Conservation (phyloP, 148 eudicot species). For the Rhododendron simsii region DNA sequence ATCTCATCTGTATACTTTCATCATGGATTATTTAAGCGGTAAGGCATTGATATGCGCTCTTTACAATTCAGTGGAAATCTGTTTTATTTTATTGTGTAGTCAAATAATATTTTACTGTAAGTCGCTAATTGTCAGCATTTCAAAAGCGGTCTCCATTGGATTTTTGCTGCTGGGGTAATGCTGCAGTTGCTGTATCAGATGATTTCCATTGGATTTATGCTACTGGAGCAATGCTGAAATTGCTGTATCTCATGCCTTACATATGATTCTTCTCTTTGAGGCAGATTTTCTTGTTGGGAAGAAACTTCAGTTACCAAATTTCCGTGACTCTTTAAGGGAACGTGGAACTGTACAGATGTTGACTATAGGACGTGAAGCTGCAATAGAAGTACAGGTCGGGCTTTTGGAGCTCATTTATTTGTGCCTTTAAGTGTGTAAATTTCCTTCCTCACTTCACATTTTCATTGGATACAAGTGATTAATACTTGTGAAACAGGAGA, state of each 20-base stretch:
- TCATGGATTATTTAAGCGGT: constrained; percentile 84
- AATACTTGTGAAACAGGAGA: neutral
- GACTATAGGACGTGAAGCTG: constrained; percentile 97
- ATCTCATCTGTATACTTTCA: constrained; percentile 61
- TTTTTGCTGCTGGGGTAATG: constrained; percentile 98
- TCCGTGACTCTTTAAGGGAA: constrained; percentile 80
- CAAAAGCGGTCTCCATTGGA: constrained; percentile 87
- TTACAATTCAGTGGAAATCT: constrained; percentile 10
- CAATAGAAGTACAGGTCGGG: constrained; percentile 90
- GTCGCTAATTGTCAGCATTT: constrained; percentile 96
- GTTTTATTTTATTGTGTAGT: constrained; percentile 26
- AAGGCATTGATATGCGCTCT: constrained; percentile 24
- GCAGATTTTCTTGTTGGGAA: constrained; percentile 83
- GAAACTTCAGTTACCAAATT: constrained; percentile 77
- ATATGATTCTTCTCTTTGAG: constrained; percentile 67
- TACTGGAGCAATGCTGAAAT: constrained; percentile 60
- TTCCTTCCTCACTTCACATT: neutral
- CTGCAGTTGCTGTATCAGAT: constrained; percentile 69
- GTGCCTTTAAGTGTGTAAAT: neutral
- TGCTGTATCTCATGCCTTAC: constrained; percentile 53
- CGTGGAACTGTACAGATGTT: constrained; percentile 92
- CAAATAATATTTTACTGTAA: constrained; percentile 49
- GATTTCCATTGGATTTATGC: constrained; percentile 59
- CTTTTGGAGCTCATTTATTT: neutral
- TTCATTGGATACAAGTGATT: neutral